Base-by-base conservation (phyloP, 2,329 filamentous ascomycete genomes). In the Daldinia sp. region DNA sequence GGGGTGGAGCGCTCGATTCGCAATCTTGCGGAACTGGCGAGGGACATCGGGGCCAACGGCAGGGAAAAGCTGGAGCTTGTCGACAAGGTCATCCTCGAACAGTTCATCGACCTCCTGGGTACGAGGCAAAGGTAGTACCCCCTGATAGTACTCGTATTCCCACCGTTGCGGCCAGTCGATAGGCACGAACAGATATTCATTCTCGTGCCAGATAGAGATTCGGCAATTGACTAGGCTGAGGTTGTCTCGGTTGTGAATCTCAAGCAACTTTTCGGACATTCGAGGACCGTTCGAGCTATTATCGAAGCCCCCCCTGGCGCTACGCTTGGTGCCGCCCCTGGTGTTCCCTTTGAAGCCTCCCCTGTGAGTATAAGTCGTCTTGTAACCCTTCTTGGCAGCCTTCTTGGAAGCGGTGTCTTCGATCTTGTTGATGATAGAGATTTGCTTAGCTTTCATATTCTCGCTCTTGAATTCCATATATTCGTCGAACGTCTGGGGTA, bases 401-500 rank as follows among this genome's bases (percentile, higher is more conserved):
- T n/a, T n/a, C n/a, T n/a, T n/a, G n/a, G n/a, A n/a, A n/a, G n/a
- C n/a, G n/a, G n/a, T n/a, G 27, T 69, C 65, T 9, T 49, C 29
- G 9, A 58, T 13, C 21, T 59, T 48, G 39, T 57, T 43, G 15
- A 25, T 3, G 10, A 29, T 17, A 3, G 48, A 34, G 4, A 11
- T 13, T 2, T 51, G 11, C 37, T 60, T 50, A 21, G 35, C 47
- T 54, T 30, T 35, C 69, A 29, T 39, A 51, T 43, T 49, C 11
- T 54, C 32, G 15, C 23, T 32, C 53, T 55, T 61, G 29, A 66
- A 58, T 4, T 48, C 48, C 21, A 68, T 11, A 64, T 61, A 69
- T 27, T 79, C 74, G 1, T 71, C 69, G 2, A 77, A 74, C 8
- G 29, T 77, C 41, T 73, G 71, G 8, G 79, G 79, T 4, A 79